Evolutionary conservation across 2,329 filamentous ascomycete genomes (phyloP), one percentile per base, ranked within the genome.

Genomic region (Botrytis byssoidea): DNA sequence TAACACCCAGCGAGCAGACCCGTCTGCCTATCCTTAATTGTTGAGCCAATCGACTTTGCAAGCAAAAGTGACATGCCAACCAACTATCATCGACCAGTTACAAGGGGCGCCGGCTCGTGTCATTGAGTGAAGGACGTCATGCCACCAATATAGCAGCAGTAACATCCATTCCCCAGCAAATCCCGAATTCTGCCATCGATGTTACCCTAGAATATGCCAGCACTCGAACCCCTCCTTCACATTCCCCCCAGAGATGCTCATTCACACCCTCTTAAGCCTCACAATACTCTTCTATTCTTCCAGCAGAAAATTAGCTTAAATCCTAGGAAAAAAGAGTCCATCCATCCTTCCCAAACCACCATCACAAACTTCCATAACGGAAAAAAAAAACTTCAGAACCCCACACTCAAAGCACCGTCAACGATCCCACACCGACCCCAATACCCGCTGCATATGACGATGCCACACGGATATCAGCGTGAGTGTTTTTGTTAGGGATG

Each of bases 391-490:
- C 63, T 68, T 78, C 77, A 78, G 77, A 78, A 79, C 75, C 78
- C 78, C 78, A 75, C 55, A 74, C 77, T 79, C 70, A 79, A 79
- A 80, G 78, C 79, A 80, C 73, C 77, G 78, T 78, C 76, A 74
- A 75, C 78, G 69, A 67, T 64, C 74, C 74, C 74, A 72, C 64
- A 59, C 64, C 48, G n/a, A 66, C 37, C 29, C 74, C 61, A 57
- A 72, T 29, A 72, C 70, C 75, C 74, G 76, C 77, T 77, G 78
- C 75, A 80, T 80, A 73, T 79, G 79, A 71, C 79, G 79, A 79
- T 79, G 75, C 78, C 71, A 75, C 75, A 75, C 76, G 69, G 70
- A 71, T 60, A 57, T 35, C 61, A 16, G 61, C 64, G 35, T 63
- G 57, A 46, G 59, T 71, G 69, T 48, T 71, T 70, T 63, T 71